Conservation (phyloP, 1,139 yeast genomes). For the Nakaseomyces uthaithaninus region DNA sequence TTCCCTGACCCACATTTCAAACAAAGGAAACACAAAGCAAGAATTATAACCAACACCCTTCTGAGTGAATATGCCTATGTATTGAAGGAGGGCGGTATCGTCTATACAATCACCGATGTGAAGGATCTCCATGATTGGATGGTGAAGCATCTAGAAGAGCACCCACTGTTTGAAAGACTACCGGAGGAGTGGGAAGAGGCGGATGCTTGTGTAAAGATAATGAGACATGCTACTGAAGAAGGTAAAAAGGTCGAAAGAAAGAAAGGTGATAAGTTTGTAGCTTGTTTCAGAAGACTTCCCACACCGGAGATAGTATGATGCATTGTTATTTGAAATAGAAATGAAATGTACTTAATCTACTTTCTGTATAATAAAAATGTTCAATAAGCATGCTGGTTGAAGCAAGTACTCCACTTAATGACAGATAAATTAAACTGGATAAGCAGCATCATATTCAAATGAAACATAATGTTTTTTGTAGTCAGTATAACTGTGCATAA, state of each 20-base stretch:
- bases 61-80: constrained; percentile 90
- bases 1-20: constrained; percentile 99
- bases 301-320: constrained; percentile 37
- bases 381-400: no score
- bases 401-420: no score
- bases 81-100: constrained; percentile 73
- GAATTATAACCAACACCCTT: constrained; percentile 84
- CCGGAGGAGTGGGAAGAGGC: constrained; percentile 67
- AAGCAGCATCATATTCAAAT: not conserved
- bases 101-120: constrained; percentile 95
- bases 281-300: constrained; percentile 75
- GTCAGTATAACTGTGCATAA: no score
- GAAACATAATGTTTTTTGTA: no score
- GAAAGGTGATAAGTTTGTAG: constrained; percentile 77
- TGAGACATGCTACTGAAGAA: constrained; percentile 91
- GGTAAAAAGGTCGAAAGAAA: constrained; percentile 94
- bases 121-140: constrained; percentile 92
- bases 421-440: not conserved
- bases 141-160: constrained; percentile 84
- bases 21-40: constrained; percentile 92
- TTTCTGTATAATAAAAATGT: no score
- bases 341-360: no score
- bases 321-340: not conserved
- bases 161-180: constrained; percentile 82
- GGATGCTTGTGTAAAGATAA: constrained; percentile 76